Base-by-base conservation (phyloP, 2,329 filamentous ascomycete genomes). In the Sarocladium kiliense region DNA sequence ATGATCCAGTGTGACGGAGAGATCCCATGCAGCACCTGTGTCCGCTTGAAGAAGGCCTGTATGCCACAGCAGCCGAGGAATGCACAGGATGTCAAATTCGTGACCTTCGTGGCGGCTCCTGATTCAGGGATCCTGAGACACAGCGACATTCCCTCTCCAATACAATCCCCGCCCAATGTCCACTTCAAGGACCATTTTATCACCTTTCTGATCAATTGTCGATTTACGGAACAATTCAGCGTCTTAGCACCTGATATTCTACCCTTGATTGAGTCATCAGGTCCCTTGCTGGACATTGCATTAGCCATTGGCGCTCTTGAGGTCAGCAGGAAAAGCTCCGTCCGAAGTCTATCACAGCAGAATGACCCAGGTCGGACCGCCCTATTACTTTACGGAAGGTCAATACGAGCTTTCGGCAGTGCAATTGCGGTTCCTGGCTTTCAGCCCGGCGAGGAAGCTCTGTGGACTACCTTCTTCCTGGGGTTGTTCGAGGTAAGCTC, bases 271-370 rank as follows among this genome's bases (percentile, higher is more conserved):
- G 34, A 59, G 1, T n/a, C 36, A 1, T 63, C 59, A 0, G 16
- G 49, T 0, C 44, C 61, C 0, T 56, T 68, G 4, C 54, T 41
- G 25, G 54, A 64, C 23, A 26, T 62, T 2, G 57, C 59, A 0
- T 32, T 61, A 2, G 64, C 65, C 0, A 63, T 68, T 27, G 66
- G 66, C 0, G 65, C 66, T 0, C 54, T 66, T 1, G 61, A 66
- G 21, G 60, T 61, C 1, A 64, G 63, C 32, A 58, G 65, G 2
- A 25, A 54, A 2, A 55, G 54, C 1, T 56, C 39, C 1, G 39
- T 58, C 1, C 47, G 50, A n/a, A 41, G 6, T 2, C 54, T 19
- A 6, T n/a, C 7, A 0, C 0, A 16, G 12, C 10, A 32, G 0
- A 18, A 18, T 1, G 16, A 18, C 3, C 34, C 55, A 1, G 58